Evolutionary conservation across 768 basidiomycete genomes (phyloP), one percentile per base, ranked within the genome.

Genomic region (Tricholoma terreum): DNA sequence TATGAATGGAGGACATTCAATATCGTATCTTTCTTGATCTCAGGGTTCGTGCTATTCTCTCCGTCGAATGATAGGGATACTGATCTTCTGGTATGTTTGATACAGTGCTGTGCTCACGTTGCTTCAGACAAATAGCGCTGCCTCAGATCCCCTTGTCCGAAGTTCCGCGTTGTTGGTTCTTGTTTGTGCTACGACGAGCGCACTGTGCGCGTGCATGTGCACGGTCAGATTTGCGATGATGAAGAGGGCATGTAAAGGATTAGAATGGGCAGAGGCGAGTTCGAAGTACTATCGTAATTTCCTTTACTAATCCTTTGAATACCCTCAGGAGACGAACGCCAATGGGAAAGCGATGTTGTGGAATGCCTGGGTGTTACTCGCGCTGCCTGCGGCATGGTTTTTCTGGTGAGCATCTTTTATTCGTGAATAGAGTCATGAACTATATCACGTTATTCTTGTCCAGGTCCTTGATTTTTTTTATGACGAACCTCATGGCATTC

Each of bases 1-100:
- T 76, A 82, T 22, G 88, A 90, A 64, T 90, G 87, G 86, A 89
- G 89, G 73, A 90, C 87, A 2, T 57, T 78, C 27, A 90, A 90
- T 63, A 75, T 90, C 27, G 82, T 92, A 14, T 89, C 87, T 11
- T 88, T 86, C 9, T 68, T 92, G 27, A 68, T 81, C 19, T 66
- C 76, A 7, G 77, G 76, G 78, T 81, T 46, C 56, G 77, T 67
- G 1, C 1, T 17, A 35, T 46, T 27, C 22, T 6, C 10, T 35
- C 12, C 43, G n/a, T 22, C 24, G 2, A 27, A 27, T 2, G 24
- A 27, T 6, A 27, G 24, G 2, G 24, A 27, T 50, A 11, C 48
- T 30, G 8, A 17, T 48, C 17, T 40, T 31, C 14, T n/a, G 24
- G n/a, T 10, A 14, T n/a, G 0, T n/a, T 45, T 9, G 34, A 12